Base-by-base conservation (phyloP, 2,329 filamentous ascomycete species). In the Aspergillus alliaceus region DNA sequence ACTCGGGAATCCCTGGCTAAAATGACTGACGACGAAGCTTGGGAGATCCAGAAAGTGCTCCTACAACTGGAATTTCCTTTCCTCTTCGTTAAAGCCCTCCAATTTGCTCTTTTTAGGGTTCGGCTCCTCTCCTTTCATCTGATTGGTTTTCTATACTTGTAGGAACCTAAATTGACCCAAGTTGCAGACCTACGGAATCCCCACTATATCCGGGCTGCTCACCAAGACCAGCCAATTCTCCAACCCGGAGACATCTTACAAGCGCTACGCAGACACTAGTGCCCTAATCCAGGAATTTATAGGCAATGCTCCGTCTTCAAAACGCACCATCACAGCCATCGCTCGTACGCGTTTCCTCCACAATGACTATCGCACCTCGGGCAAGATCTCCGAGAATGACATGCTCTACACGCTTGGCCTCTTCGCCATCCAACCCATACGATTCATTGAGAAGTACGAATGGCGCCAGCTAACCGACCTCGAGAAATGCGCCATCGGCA, bases 391-490 rank as follows among this genome's bases (percentile, higher is more conserved):
- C 5, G 82, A 88, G 47, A 77, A 81, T 14, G 87, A 89, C 60
- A 80, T 89, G 77, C 76, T 90, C 0, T 89, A 87, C 69, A 89
- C 86, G 0, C 77, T 90, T 0, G 77, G 80, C 12, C 70, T 90
- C 0, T 90, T 90, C 68, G 81, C 89, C 18, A 76, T 82, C 1
- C 86, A 91, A 67, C 88, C 89, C 0, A 72, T 83, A 29, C 77
- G 81, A 14, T 91, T 88, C 79, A 81, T 89, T 31, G 70, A 79
- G 5, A 75, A 75, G 6, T 90, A 86, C 65, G 90, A 93, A 69
- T 93, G 90, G 89, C 83, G 90, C 2, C 37, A 75, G 4, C 70
- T 90, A 22, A 87, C 82, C 15, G 83, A 87, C 0, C 79, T 92
- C 72, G 90, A 93, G 71, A 71, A 78, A 9, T 89, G 87, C 59